Conservation (phyloP, 177 flowering plant species). For the Telopea speciosissima region DNA sequence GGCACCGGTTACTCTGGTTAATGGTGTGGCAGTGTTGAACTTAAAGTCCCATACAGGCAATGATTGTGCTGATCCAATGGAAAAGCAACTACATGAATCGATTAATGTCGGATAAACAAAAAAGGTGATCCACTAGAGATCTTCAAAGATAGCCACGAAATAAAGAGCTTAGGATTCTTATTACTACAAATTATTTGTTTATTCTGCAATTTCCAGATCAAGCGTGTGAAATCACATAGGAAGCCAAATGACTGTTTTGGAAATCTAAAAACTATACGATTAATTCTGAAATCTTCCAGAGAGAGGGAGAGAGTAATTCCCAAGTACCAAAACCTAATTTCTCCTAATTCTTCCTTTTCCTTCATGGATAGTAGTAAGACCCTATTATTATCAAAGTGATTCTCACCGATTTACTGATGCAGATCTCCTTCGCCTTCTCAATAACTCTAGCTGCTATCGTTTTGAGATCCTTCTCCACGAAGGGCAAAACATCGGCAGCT, state of each 20-base stretch:
- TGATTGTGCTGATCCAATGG: no score
- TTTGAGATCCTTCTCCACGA: slow-evolving; percentile 49
- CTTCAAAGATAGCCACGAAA: no score
- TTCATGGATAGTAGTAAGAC: neutral
- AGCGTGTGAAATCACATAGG: neutral
- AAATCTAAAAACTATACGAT: neutral
- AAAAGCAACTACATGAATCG: no score
- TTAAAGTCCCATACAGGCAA: no score
- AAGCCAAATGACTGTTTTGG: neutral
- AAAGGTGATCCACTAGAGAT: no score
- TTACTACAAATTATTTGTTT: neutral
- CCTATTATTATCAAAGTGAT: neutral
- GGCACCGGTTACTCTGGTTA: no score
- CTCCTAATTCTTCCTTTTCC: neutral
- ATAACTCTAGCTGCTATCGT: slow-evolving; percentile 35
- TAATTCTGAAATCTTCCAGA: neutral
- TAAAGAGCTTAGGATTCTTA: no score
- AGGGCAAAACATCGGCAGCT: slow-evolving; percentile 42
- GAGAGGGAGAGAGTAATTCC: neutral
- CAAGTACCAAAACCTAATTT: neutral
- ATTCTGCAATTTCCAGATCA: neutral
- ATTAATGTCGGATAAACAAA: no score
- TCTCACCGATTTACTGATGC: slow-evolving; percentile 39
- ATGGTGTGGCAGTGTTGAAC: no score
- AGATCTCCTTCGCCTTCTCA: slow-evolving; percentile 41